Conservation (phyloP, 1,284 basidiomycete species). For the Trichosporon faecale region DNA sequence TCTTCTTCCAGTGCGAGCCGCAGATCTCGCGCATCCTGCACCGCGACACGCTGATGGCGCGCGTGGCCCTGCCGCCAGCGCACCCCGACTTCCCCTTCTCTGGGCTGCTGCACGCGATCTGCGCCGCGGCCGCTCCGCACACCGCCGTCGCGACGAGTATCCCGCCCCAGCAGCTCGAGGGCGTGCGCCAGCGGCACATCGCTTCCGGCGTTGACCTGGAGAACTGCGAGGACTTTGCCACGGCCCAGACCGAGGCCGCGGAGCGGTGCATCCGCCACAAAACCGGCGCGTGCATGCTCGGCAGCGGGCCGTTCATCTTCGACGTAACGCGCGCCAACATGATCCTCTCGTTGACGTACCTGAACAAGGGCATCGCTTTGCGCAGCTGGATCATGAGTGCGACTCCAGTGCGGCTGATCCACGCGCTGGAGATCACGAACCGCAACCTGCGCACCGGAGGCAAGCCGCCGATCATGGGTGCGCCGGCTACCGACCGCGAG, state of each 20-base stretch:
- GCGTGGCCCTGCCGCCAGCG: constrained; percentile 51
- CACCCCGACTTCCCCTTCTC: constrained; percentile 52
- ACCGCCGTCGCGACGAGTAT: constrained; percentile 45
- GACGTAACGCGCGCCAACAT: constrained; percentile 42
- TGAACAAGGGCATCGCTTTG: constrained; percentile 37
- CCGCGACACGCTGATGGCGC: constrained; percentile 43
- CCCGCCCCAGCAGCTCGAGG: constrained; percentile 35
- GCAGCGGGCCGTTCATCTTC: constrained; percentile 34
- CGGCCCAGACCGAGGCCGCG: constrained; percentile 39
- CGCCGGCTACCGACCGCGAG: constrained; percentile 27
- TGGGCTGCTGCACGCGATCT: constrained; percentile 53
- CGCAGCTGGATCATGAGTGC: constrained; percentile 39
- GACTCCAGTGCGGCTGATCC: constrained; percentile 35
- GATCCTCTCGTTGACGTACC: constrained; percentile 36
- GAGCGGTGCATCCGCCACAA: constrained; percentile 32
- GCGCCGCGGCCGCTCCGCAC: constrained; percentile 49
- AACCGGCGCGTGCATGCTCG: constrained; percentile 34
- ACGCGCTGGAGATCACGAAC: constrained; percentile 38
- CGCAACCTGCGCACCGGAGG: constrained; percentile 24
- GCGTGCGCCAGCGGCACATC: constrained; percentile 27
- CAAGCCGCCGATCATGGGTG: constrained; percentile 36
- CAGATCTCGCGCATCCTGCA: constrained; percentile 49
- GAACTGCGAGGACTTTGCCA: constrained; percentile 41
- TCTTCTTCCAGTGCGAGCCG: constrained; percentile 49
- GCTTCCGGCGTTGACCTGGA: constrained; percentile 32